Base-by-base conservation (phyloP, 768 basidiomycete species). In the Auricularia sp. region DNA sequence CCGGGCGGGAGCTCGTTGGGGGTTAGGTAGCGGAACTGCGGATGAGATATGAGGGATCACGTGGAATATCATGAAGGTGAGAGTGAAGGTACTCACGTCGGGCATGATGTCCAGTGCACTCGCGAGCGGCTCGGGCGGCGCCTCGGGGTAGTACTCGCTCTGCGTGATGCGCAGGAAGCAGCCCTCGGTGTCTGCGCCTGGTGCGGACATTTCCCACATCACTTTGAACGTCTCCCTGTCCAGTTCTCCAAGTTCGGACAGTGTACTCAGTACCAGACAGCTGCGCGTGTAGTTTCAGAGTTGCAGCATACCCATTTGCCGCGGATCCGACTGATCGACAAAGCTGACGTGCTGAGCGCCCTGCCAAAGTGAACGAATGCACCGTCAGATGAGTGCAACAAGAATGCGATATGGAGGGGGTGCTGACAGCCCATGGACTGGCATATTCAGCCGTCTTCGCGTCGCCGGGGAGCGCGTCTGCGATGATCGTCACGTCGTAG, bases 331-430 rank as follows among this genome's bases (percentile, higher is more conserved):
- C 10, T 13, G 56, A 14, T 76, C 78, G 2, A 82, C 81, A 16
- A 80, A 80, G 58, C 83, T 85, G 59, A 92, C 84, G 78, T 91
- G 88, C 67, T 92, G 89, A 7, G 89, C 92, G 42, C 90, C 91
- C 91, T 93, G 61, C 37, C 0, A 35, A 1, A 64, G 54, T 36
- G 33, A 29, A 29, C 29, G 29, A 29, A 29, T 29, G 29, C 29
- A 29, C 29, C 29, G 2, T 29, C 29, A 29, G 29, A 29, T 29
- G 29, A 29, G 29, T 29, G 16, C 62, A 58, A 44, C 35, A 8
- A 33, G 14, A 34, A 61, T 44, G 35, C 16, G 51, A 36, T 21
- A 63, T 64, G 34, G 3, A 63, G 18, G 47, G 16, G 16, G 18
- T 24, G 77, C 86, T 68, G 67, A 90, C 91, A 45, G 91, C 91